Evolutionary conservation across 441 rosid species (phyloP).

Genomic region (Adansonia rubrostipa): DNA sequence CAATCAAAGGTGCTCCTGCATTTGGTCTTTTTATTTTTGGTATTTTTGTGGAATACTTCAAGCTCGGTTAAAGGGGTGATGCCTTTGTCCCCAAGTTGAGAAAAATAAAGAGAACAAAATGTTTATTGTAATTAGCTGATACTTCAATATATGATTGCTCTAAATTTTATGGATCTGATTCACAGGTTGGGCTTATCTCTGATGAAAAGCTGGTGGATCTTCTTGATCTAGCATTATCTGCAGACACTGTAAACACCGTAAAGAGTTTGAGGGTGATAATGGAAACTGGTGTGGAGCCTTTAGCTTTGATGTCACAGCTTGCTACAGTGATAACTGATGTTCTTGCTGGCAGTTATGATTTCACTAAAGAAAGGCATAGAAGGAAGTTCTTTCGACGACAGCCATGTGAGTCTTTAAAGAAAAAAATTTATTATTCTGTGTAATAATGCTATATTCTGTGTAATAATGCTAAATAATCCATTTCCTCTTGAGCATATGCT

Average conservation of each 20-base stretch:
- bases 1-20: neutral
- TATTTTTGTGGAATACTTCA: neutral
- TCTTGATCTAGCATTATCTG: slow-evolving; percentile 98
- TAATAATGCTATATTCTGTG: neutral
- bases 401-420: slow-evolving; percentile 64
- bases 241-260: slow-evolving; percentile 93
- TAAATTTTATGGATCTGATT: slow-evolving; percentile 25
- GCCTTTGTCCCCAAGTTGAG: neutral
- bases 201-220: slow-evolving; percentile 98
- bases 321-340: slow-evolving; percentile 97
- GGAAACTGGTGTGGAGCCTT: slow-evolving; percentile 96
- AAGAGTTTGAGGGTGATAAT: slow-evolving; percentile 87
- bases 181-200: slow-evolving; percentile 92
- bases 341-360: slow-evolving; percentile 92
- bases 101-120: neutral
- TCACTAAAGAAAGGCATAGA: slow-evolving; percentile 69
- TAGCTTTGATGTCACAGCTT: slow-evolving; percentile 98
- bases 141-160: slow-evolving; percentile 22
- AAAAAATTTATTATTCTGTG: too few relatives aligned
- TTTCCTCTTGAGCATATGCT: neutral
- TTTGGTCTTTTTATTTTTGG: neutral
- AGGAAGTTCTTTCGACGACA: slow-evolving; percentile 82
- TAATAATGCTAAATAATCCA: neutral
- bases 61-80: neutral
- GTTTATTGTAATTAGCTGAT: slow-evolving; percentile 17